These are phyloP conservation scores for Termitomyces sp. DNA, from an alignment of 768 basidiomycete genomes.

Conservation along the genomic window DNA sequence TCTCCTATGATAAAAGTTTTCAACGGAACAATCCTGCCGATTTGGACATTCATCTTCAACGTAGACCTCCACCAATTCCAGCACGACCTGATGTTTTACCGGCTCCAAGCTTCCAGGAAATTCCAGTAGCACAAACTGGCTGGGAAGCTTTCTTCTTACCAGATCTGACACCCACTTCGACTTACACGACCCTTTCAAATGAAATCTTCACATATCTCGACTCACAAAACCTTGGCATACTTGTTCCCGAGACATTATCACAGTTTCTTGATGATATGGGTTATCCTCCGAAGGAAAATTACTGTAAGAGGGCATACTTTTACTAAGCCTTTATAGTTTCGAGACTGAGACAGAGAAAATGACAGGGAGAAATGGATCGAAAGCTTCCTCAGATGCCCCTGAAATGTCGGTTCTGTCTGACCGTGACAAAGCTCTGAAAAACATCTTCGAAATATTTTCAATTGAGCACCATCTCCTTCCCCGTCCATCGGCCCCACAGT, in stretches of 20 bases:
- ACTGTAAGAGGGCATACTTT: background rate
- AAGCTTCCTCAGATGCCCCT: background rate
- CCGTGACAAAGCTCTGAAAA: constrained; percentile 6
- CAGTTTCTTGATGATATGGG: constrained; percentile 13
- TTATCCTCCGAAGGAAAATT: constrained; percentile 6
- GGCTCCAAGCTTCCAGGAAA: background rate
- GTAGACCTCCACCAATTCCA: background rate
- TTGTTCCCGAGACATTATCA: constrained; percentile 7
- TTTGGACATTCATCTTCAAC: background rate
- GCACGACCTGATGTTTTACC: background rate
- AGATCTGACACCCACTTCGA: constrained; percentile 8
- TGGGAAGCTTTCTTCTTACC: constrained; percentile 11
- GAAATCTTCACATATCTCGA: constrained; percentile 13
- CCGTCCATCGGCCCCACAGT: background rate
- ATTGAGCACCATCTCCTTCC: constrained; percentile 12
- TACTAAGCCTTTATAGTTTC: background rate
- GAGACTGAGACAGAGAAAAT: background rate
- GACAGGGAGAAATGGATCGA: constrained; percentile 6
- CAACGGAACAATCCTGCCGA: background rate
- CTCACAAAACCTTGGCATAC: constrained; percentile 4
- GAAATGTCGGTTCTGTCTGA: background rate
- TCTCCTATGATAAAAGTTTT: background rate
- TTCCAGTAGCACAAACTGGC: background rate
- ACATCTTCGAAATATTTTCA: constrained; percentile 9
- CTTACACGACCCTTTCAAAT: constrained; percentile 8